Evolutionary conservation across 306 rosid genomes (phyloP), one percentile per base, ranked within the genome.

Genomic region (Glycine tomentella): DNA sequence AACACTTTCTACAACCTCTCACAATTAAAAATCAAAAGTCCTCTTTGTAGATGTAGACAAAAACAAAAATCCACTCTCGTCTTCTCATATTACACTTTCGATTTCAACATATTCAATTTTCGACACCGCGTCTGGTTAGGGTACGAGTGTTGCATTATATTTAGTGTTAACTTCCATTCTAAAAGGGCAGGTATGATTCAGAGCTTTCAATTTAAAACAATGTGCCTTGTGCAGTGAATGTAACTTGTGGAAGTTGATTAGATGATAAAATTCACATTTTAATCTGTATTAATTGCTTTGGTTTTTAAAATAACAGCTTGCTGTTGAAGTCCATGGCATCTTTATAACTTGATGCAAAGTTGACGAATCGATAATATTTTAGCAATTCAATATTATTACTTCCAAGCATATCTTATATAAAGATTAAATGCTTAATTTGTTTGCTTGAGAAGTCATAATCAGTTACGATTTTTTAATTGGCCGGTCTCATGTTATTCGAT

Each of bases 171-270:
- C 98, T 81, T 90, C 94, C 81, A 89, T 96, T 86, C 91, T 96
- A 82, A 90, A 87, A 85, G 98, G 93, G 81, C 98, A 96, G 89
- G 99, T 96, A 89, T 85, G 90, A 85, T 89, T 89, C 87, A 12
- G 59, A 73, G 71, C 59, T 69, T 72, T 79, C 77, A 49, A 65
- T 73, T 90, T 17, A n/a, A 68, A 73, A 61, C 40, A 76, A 45
- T 80, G 70, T 52, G 62, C 80, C 16, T 51, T 66, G 49, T 78
- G 58, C 64, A 33, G 69, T 52, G 70, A 85, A 72, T 66, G 50
- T 79, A 48, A 56, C 85, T 76, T 69, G n/a, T 68, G 70, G 51
- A 80, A 70, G 69, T 8, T 57, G 66, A 55, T 52, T 58, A 33
- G 20, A 11, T 81, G 67, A 76, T 57, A 70, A 78, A 57, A 31